Percentiles rank a stretch among this genome's conserved stretches.
Conservation (phyloP, 176 grass and related monocot species). For the Dactylis glomerata region DNA sequence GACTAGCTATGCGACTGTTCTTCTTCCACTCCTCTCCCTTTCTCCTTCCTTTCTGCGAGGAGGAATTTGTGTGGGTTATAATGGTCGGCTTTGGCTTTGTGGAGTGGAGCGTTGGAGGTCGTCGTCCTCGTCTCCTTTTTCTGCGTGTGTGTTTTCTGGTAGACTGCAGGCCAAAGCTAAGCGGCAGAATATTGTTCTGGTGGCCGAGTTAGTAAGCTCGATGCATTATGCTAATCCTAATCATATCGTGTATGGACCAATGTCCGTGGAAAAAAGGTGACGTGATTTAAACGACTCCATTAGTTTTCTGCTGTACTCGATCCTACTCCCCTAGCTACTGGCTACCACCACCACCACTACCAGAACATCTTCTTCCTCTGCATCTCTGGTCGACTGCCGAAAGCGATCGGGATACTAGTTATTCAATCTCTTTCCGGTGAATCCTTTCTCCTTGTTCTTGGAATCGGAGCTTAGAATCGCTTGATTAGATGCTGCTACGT, state of each 20-base stretch:
- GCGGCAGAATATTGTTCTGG: neutral
- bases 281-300: constrained; percentile 49
- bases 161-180: neutral
- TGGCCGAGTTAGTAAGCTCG: neutral
- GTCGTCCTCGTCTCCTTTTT: constrained; percentile 23
- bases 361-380: neutral
- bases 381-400: neutral
- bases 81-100: constrained; percentile 27
- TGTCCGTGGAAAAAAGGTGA: constrained; percentile 31
- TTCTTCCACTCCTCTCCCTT: neutral
- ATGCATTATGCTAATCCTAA: neutral
- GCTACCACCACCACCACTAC: neutral
- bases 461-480: neutral
- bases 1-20: neutral
- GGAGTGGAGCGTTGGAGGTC: constrained; percentile 28
- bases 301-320: neutral
- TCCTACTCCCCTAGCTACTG: neutral
- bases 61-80: constrained; percentile 43
- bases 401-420: neutral
- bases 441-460: neutral
- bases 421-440: no score
- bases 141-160: constrained; percentile 7
- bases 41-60: neutral
- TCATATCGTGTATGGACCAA: neutral
- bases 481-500: neutral